Evolutionary conservation across 768 basidiomycete genomes (phyloP).

Genomic region (Pulveroboletus sp.): DNA sequence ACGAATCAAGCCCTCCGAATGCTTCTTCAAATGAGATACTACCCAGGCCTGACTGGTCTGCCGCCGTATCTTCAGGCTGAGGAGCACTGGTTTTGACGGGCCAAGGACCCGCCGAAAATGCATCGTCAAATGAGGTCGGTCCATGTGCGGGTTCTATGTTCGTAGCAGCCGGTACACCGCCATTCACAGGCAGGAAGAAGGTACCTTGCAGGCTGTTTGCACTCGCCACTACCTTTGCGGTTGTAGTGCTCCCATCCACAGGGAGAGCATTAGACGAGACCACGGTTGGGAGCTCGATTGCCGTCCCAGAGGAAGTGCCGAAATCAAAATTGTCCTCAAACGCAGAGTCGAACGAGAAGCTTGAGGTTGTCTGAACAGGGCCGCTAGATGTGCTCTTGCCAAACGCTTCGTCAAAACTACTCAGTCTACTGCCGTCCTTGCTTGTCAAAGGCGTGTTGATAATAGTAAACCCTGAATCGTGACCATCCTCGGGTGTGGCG

Average conservation of each 20-base stretch:
- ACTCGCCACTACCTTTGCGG: neutral
- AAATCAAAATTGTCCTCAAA: slow-evolving; percentile 71
- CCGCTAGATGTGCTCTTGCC: slow-evolving; percentile 44
- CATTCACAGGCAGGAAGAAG: slow-evolving; percentile 14
- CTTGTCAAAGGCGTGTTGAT: slow-evolving; percentile 12
- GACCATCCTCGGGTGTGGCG: slow-evolving; percentile 14
- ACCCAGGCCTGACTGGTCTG: slow-evolving; percentile 7
- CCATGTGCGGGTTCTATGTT: slow-evolving; percentile 16
- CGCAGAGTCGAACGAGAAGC: slow-evolving; percentile 61
- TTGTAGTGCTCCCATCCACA: slow-evolving; percentile 24
- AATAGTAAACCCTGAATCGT: slow-evolving; percentile 19
- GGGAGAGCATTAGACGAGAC: slow-evolving; percentile 17
- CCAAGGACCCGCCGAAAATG: slow-evolving; percentile 35
- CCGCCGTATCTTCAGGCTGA: slow-evolving; percentile 14
- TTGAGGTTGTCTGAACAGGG: slow-evolving; percentile 29
- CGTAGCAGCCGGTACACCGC: slow-evolving; percentile 2
- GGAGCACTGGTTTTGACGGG: slow-evolving; percentile 1
- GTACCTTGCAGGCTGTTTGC: slow-evolving; percentile 10
- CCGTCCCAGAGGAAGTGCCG: slow-evolving; percentile 33
- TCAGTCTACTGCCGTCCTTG: slow-evolving; percentile 32
- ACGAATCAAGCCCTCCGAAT: slow-evolving; percentile 43
- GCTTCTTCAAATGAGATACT: slow-evolving; percentile 51
- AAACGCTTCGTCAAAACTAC: slow-evolving; percentile 74
- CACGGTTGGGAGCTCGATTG: slow-evolving; percentile 26
- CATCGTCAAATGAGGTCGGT: slow-evolving; percentile 43